Percentiles rank a stretch among this genome's conserved stretches.
Conservation (phyloP, 2,329 filamentous ascomycete genomes). For the Diaporthe ilicicola region DNA sequence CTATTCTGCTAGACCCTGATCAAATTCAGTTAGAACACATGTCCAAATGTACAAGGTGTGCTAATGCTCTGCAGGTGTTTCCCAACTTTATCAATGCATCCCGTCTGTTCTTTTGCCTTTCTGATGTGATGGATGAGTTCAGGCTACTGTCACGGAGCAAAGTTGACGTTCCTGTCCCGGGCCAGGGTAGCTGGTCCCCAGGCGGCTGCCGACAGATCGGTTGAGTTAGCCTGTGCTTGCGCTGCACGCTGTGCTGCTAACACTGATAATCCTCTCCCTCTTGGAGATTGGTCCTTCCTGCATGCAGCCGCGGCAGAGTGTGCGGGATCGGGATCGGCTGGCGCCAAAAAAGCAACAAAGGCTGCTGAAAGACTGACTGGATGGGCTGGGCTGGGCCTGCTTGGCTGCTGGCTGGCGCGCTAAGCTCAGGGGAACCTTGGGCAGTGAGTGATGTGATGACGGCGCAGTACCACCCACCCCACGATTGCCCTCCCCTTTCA, state of each 20-base stretch:
- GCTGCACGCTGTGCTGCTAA: conserved; percentile 7
- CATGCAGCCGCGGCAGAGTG: conserved; percentile 29
- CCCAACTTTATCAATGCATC: not conserved
- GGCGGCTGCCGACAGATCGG: not conserved
- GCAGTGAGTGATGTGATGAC: not conserved
- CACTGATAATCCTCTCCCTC: conserved; percentile 24
- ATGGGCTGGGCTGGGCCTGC: not conserved
- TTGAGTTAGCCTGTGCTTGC: conserved; percentile 2
- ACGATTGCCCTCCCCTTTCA: conserved; percentile 4
- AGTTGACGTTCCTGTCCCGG: not conserved
- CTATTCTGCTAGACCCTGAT: not conserved
- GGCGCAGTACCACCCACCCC: conserved; percentile 9
- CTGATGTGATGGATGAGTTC: not conserved
- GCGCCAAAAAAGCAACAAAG: not conserved
- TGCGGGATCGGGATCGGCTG: conserved; percentile 11
- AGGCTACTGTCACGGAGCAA: not conserved
- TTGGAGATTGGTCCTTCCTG: conserved; percentile 17
- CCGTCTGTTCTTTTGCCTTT: conserved; percentile 1
- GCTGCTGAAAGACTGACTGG: conserved; percentile 8
- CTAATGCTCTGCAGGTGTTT: not conserved
- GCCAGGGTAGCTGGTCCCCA: conserved; percentile 6
- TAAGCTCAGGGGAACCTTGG: conserved; percentile 33
- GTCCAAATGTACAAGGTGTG: not conserved
- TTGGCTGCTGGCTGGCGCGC: conserved; percentile 22
- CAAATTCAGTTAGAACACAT: not conserved